A percentile compares a stretch with the other conserved stretches of the same genome.
Evolutionary conservation across 148 eudicot genomes (phyloP).

Genomic region (Rhododendron griersonianum): DNA sequence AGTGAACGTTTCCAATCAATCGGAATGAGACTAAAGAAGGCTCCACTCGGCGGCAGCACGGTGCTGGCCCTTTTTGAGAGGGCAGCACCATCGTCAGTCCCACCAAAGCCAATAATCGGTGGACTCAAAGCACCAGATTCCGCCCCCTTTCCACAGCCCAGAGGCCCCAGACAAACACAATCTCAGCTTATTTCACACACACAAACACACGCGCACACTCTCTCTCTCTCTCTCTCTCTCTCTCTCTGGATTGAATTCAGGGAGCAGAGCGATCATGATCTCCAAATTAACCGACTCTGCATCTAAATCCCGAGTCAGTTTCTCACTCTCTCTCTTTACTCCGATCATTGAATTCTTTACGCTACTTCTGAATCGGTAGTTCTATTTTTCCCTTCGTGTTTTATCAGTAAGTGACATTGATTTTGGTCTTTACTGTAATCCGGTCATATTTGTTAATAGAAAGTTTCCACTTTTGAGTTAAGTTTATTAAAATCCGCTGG

Average conservation of each 20-base stretch:
- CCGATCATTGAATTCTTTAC: neutral
- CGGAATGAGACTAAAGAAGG: too few relatives aligned
- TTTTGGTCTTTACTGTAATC: neutral
- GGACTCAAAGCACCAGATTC: neutral
- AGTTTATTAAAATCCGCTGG: neutral
- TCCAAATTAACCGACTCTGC: slow-evolving; percentile 22
- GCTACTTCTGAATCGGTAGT: neutral
- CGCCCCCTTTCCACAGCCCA: neutral
- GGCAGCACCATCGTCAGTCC: too few relatives aligned
- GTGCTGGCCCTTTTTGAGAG: too few relatives aligned
- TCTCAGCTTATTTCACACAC: neutral
- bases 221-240: neutral
- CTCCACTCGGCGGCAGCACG: too few relatives aligned
- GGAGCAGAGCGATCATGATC: slow-evolving; percentile 20
- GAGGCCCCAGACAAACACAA: neutral
- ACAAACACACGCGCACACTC: neutral
- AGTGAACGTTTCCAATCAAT: too few relatives aligned
- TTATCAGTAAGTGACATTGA: neutral
- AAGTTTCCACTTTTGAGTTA: neutral
- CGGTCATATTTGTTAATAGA: neutral
- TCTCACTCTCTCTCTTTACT: neutral
- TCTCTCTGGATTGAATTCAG: neutral
- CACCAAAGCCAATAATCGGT: neutral
- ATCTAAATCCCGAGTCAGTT: slow-evolving; percentile 25
- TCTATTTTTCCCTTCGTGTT: neutral